Percentiles rank a stretch among this genome's conserved stretches.
Evolutionary conservation across 768 basidiomycete genomes (phyloP).

Genomic region (Naganishia kalamii): DNA sequence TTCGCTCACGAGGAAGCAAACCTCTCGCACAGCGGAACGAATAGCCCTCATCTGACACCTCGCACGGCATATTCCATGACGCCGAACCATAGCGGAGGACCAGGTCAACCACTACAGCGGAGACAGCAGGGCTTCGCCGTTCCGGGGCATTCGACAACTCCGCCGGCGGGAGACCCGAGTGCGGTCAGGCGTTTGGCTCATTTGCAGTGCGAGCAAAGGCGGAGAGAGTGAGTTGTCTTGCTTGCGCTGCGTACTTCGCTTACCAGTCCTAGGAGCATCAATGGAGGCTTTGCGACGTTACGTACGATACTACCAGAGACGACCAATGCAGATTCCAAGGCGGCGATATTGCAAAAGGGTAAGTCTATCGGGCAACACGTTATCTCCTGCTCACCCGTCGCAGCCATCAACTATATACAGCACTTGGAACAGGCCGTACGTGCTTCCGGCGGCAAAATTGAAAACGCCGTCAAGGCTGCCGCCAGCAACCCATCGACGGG

Average conservation of each 20-base stretch:
- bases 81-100: background rate
- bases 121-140: constrained; percentile 4
- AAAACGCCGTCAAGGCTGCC: background rate
- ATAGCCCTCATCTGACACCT: background rate
- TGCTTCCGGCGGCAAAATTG: constrained; percentile 15
- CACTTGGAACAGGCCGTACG: constrained; percentile 26
- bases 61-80: background rate
- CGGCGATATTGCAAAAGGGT: constrained; percentile 27
- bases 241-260: background rate
- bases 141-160: background rate
- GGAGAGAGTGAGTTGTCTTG: constrained; percentile 24
- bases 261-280: constrained; percentile 20
- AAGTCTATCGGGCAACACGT: background rate
- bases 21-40: background rate
- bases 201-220: constrained; percentile 26
- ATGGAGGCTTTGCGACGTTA: constrained; percentile 25
- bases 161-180: constrained; percentile 11
- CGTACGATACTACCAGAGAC: constrained; percentile 25
- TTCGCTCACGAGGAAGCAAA: background rate
- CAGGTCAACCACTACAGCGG: background rate
- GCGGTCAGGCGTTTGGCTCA: constrained; percentile 22
- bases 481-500: background rate
- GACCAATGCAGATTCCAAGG: constrained; percentile 24
- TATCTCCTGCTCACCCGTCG: background rate
- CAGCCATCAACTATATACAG: constrained; percentile 27